A percentile compares a stretch with the other conserved stretches of the same genome.
Conservation (phyloP, 306 rosid genomes). For the Leucaena leucocephala region DNA sequence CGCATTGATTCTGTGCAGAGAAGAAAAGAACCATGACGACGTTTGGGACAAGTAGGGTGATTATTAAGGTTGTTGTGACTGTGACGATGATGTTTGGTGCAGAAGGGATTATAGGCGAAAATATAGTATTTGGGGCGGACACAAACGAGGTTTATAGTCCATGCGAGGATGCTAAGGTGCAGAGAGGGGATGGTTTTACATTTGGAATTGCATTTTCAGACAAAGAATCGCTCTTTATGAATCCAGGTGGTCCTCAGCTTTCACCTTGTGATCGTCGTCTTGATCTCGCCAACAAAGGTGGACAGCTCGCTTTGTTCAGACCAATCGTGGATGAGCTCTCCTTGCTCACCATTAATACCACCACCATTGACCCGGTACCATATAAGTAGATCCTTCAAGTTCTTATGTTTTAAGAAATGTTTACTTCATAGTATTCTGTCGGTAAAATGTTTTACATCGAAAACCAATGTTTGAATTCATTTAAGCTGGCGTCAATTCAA, state of each 20-base stretch:
- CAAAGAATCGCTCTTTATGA: constrained; percentile 51
- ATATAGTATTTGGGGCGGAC: constrained; percentile 28
- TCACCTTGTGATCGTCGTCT: constrained; percentile 89
- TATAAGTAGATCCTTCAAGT: no score
- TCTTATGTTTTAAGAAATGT: no score
- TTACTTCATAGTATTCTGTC: not conserved
- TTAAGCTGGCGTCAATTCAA: not conserved
- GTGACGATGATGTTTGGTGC: not conserved
- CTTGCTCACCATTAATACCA: constrained; percentile 56
- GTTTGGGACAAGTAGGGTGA: not conserved
- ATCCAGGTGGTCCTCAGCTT: constrained; percentile 61
- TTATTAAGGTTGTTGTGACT: not conserved
- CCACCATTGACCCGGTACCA: constrained; percentile 47
- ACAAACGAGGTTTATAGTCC: constrained; percentile 74
- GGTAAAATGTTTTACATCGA: not conserved
- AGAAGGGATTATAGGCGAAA: not conserved
- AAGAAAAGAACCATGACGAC: not conserved
- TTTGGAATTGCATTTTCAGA: constrained; percentile 73
- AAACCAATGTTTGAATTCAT: not conserved
- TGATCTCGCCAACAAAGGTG: constrained; percentile 42
- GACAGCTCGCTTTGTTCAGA: constrained; percentile 65
- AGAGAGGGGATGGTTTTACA: constrained; percentile 74
- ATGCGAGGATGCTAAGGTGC: constrained; percentile 71
- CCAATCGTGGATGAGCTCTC: constrained; percentile 82
- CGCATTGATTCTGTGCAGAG: constrained; percentile 24